Percentiles rank a stretch among this genome's conserved stretches.
These are phyloP conservation scores for Syncephalastrum racemosum DNA, from an alignment of 371 early-diverging fungal species.

Conservation along the genomic window DNA sequence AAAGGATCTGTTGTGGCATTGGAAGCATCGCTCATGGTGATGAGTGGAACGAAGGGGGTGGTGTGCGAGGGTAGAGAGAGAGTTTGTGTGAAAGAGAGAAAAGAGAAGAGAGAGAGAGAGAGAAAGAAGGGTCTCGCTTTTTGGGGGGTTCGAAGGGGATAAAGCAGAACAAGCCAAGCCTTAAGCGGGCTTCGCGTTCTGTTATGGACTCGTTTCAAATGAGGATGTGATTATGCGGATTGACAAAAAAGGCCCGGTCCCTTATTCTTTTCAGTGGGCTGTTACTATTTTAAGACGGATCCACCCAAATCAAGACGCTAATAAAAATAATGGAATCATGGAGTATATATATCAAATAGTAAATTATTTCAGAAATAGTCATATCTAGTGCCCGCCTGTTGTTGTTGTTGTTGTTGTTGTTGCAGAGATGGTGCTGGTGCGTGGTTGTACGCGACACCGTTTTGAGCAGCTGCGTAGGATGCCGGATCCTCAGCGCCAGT, in stretches of 20 bases:
- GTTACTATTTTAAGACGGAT: no score
- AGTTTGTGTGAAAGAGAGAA: conserved; percentile 2
- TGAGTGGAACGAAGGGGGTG: conserved; percentile 1
- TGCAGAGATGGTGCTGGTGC: conserved; percentile 1
- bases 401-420: conserved; percentile 12
- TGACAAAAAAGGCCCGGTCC: no score
- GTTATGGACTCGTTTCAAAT: no score
- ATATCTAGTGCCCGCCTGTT: conserved; percentile 6
- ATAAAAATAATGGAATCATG: no score
- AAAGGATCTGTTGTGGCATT: conserved; percentile 34
- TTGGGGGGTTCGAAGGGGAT: no score
- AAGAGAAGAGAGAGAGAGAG: conserved; percentile 2
- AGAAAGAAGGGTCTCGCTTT: not conserved
- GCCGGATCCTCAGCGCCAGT: conserved; percentile 8
- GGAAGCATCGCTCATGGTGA: conserved; percentile 20
- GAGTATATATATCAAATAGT: not conserved
- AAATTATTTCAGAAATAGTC: conserved; percentile 10
- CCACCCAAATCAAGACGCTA: no score
- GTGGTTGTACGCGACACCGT: no score
- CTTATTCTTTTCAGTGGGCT: no score
- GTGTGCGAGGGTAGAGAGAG: conserved; percentile 4
- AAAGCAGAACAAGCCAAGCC: no score
- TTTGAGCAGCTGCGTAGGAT: conserved; percentile 12
- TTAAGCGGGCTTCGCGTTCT: no score
- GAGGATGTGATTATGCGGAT: no score